Base-by-base conservation (phyloP, 345 rosid genomes). In the Theobroma cacao region DNA sequence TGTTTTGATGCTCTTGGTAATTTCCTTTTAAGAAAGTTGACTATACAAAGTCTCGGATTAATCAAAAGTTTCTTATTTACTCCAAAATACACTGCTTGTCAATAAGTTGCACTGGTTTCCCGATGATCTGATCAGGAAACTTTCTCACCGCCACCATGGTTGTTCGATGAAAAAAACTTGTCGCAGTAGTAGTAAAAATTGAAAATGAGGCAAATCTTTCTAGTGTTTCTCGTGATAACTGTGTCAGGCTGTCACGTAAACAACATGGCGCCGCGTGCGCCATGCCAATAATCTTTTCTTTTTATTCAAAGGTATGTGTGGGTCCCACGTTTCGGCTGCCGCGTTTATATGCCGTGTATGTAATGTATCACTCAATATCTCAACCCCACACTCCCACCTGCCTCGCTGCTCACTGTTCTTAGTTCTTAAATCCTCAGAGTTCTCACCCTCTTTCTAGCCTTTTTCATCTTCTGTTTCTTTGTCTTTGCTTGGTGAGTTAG, bases 191-290 rank as follows among this genome's bases (percentile, higher is more conserved):
- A 20, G 34, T n/a, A 22, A 24, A 67, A 41, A 41, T n/a, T n/a
- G n/a, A n/a, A n/a, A n/a, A n/a, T n/a, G n/a, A 5, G 4, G 11
- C 72, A 14, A n/a, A 24, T 41, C 72, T 43, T 67, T 43, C 47
- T 64, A 64, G 33, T 24, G 22, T 24, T 67, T 67, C 52, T 66
- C 52, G 72, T 66, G 52, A 66, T 66, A 13, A 41, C 18, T 8
- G 31, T 66, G 50, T 66, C 30, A 40, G 72, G 2, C 8, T 12
- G 11, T 40, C 18, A 66, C 8, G 72, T 40, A 66, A 66, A 66
- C 52, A 66, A 22, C 71, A 65, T 40, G 5, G 72, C 50, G 34
- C 72, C 72, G 72, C 72, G 72, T 66, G 72, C 72, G 3, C 31
- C 52, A 66, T 41, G 52, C 52, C 13, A n/a, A 64, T 17, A 9